Evolutionary conservation across 1,139 yeast genomes (phyloP).

Genomic region (Candida sp.): DNA sequence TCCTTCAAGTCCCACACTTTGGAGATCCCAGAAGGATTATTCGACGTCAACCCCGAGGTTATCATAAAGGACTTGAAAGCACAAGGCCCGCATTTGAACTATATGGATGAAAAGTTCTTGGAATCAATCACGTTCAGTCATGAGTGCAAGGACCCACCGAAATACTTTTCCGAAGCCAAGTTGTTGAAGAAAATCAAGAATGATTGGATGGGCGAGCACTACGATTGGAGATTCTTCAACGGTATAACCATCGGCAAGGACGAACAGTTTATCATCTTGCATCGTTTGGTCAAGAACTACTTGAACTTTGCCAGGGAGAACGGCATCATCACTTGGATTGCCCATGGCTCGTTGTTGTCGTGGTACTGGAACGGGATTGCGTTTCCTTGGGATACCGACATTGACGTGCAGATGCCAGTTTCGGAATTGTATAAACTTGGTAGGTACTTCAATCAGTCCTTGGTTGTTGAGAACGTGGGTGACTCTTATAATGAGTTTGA

Average conservation of each 20-base stretch:
- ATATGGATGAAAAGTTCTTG: conserved; percentile 21
- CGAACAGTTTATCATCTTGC: conserved; percentile 27
- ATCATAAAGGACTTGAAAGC: conserved; percentile 12
- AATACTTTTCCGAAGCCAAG: conserved; percentile 58
- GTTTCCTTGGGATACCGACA: conserved; percentile 61
- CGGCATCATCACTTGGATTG: conserved; percentile 43
- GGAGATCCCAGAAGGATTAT: conserved; percentile 11
- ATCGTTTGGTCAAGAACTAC: conserved; percentile 37
- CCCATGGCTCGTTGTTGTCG: conserved; percentile 46
- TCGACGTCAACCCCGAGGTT: conserved; percentile 15
- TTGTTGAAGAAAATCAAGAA: conserved; percentile 30
- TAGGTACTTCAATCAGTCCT: conserved; percentile 42
- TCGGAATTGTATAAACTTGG: conserved; percentile 47
- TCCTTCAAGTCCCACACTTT: not conserved
- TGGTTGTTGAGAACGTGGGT: conserved; percentile 42
- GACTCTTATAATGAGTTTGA: conserved; percentile 17
- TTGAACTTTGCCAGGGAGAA: conserved; percentile 30
- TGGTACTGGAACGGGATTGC: conserved; percentile 57
- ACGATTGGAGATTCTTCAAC: conserved; percentile 52
- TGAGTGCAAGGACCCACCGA: conserved; percentile 28
- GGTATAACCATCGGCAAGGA: conserved; percentile 32
- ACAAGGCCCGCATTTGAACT: conserved; percentile 2
- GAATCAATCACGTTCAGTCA: conserved; percentile 22
- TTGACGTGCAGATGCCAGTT: conserved; percentile 60
- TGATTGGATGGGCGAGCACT: conserved; percentile 38